These are phyloP conservation scores for Trichoderma erinaceum DNA, from an alignment of 495 filamentous ascomycete genomes.

Conservation along the genomic window DNA sequence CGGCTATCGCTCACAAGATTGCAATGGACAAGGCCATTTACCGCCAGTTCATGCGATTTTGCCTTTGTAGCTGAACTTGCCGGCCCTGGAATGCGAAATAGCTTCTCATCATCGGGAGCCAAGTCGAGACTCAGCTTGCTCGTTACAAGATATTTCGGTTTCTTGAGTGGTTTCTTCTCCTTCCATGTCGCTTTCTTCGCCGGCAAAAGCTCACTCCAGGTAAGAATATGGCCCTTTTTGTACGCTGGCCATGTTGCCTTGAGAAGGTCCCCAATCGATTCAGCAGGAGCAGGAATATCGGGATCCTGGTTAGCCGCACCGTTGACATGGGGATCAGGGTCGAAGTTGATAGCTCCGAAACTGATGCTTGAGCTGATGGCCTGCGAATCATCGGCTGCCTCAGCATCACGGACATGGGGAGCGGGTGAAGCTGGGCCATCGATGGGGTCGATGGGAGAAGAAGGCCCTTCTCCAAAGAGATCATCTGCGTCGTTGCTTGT, in stretches of 20 bases:
- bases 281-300: conserved; percentile 50
- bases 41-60: conserved; percentile 49
- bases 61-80: conserved; percentile 39
- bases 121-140: conserved; percentile 85
- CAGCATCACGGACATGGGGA: conserved; percentile 25
- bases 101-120: conserved; percentile 69
- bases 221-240: conserved; percentile 54
- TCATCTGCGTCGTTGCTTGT: conserved; percentile 46
- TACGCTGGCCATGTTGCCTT: conserved; percentile 65
- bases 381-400: conserved; percentile 24
- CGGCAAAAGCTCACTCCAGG: conserved; percentile 68
- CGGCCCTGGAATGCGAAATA: conserved; percentile 62
- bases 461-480: conserved; percentile 40
- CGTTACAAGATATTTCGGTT: conserved; percentile 72
- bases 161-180: conserved; percentile 62
- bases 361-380: conserved; percentile 20
- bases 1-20: conserved; percentile 45
- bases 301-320: conserved; percentile 39
- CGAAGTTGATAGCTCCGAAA: conserved; percentile 23
- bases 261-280: conserved; percentile 62
- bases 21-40: conserved; percentile 51
- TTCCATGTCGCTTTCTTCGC: conserved; percentile 65
- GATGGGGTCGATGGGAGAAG: conserved; percentile 32
- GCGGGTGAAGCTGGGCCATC: conserved; percentile 30
- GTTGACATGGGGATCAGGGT: conserved; percentile 29